These are phyloP conservation scores for Musa troglodytarum DNA, from an alignment of 176 grass and related monocot species.

Conservation along the genomic window DNA sequence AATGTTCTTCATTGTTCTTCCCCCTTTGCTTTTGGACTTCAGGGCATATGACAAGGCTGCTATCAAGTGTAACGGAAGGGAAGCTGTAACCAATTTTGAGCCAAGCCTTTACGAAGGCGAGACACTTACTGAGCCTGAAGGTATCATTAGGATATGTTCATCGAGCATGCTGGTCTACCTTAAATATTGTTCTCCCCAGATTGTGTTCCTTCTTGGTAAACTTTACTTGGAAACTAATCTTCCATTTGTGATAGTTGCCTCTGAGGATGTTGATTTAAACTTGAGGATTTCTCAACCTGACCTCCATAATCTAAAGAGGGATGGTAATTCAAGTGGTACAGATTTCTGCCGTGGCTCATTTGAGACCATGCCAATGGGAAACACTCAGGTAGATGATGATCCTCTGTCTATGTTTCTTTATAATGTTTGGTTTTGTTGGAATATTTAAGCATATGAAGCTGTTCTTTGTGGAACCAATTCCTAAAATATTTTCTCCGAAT, in stretches of 20 bases:
- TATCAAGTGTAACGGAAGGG: conserved; percentile 84
- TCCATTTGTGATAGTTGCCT: conserved; percentile 33
- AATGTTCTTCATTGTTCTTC: neutral
- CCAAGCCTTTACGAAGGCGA: conserved; percentile 55
- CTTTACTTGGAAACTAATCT: neutral
- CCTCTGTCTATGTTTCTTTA: neutral
- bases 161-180: neutral
- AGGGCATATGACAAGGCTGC: conserved; percentile 97
- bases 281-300: conserved; percentile 90
- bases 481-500: neutral
- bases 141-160: conserved; percentile 22
- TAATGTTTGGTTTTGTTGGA: neutral
- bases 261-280: conserved; percentile 68
- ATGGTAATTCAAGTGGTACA: conserved; percentile 25
- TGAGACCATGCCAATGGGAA: conserved; percentile 29
- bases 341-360: conserved; percentile 37
- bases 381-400: conserved; percentile 32
- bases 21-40: conserved; percentile 19
- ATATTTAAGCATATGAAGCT: neutral
- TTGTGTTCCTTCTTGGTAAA: conserved; percentile 7
- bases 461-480: neutral
- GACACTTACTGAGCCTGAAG: conserved; percentile 36
- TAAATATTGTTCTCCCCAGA: conserved; percentile 6
- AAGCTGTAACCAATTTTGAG: conserved; percentile 93
- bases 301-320: conserved; percentile 33